Evolutionary conservation across 768 basidiomycete genomes (phyloP).

Genomic region (Stropharia rugosoannulata): DNA sequence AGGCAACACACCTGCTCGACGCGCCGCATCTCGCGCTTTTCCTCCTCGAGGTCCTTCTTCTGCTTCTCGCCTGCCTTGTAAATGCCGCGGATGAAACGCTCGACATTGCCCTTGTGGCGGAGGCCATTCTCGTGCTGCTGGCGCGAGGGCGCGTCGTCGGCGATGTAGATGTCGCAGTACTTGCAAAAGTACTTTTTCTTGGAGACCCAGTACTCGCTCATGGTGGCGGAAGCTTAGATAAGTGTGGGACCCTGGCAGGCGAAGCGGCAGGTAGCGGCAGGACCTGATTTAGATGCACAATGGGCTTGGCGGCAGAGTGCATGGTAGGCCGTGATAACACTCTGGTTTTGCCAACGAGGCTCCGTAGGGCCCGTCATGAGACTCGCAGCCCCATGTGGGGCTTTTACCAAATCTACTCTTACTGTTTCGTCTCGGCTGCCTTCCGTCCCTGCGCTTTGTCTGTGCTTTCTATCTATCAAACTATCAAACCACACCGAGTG

Average conservation of each 20-base stretch:
- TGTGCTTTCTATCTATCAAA: background rate
- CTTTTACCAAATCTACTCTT: too few species aligned
- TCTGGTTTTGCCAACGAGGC: too few species aligned
- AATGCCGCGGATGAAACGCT: conserved; percentile 86
- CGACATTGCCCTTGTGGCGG: conserved; percentile 91
- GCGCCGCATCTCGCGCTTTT: conserved; percentile 80
- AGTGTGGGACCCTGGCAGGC: background rate
- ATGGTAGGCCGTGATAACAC: too few species aligned
- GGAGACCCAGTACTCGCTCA: conserved; percentile 94
- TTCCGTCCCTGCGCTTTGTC: background rate
- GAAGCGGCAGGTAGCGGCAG: background rate
- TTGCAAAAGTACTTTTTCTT: conserved; percentile 94
- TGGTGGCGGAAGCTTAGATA: conserved; percentile 28
- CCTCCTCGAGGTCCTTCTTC: conserved; percentile 82
- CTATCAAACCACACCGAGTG: too few species aligned
- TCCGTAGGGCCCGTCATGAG: too few species aligned
- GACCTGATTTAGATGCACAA: too few species aligned
- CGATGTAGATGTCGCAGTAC: conserved; percentile 96
- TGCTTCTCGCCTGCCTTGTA: conserved; percentile 93
- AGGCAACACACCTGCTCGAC: conserved; percentile 70
- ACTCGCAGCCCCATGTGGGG: too few species aligned
- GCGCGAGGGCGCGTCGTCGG: conserved; percentile 92
- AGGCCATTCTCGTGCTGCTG: conserved; percentile 92
- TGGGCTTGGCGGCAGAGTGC: too few species aligned
- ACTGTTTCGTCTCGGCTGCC: background rate